Conservation (phyloP, 306 rosid genomes). For the Quercus engelmannii region DNA sequence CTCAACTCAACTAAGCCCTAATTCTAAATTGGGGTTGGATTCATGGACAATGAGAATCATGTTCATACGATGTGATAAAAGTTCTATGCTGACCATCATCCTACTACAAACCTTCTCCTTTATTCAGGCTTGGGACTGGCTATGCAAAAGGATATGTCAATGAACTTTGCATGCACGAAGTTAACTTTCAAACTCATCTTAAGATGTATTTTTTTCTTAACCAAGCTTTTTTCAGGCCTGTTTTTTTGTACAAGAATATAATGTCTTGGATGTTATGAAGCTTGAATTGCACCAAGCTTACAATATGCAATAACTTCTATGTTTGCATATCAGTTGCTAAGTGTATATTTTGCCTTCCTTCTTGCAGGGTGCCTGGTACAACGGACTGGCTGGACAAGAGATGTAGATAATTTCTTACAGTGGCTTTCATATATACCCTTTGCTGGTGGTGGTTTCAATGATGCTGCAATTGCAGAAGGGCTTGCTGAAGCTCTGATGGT, state of each 20-base stretch:
- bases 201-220: background rate
- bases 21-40: background rate
- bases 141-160: background rate
- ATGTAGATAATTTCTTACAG: constrained; percentile 57
- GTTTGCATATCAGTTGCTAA: background rate
- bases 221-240: too few relatives aligned
- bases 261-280: constrained; percentile 13
- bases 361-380: constrained; percentile 75
- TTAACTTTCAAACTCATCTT: background rate
- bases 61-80: background rate
- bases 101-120: background rate
- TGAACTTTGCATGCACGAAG: background rate
- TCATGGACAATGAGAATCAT: background rate
- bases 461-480: constrained; percentile 98
- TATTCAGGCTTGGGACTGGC: background rate
- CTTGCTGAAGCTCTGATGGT: constrained; percentile 96
- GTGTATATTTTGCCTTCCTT: constrained; percentile 20
- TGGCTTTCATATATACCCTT: constrained; percentile 85
- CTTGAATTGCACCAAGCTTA: constrained; percentile 8
- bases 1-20: background rate
- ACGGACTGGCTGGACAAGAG: constrained; percentile 93
- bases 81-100: background rate
- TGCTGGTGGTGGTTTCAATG: constrained; percentile 88
- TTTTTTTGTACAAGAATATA: background rate
- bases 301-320: constrained; percentile 5